These are phyloP conservation scores for Penicillium sp. DNA, from an alignment of 2,329 filamentous ascomycete species.

Conservation along the genomic window DNA sequence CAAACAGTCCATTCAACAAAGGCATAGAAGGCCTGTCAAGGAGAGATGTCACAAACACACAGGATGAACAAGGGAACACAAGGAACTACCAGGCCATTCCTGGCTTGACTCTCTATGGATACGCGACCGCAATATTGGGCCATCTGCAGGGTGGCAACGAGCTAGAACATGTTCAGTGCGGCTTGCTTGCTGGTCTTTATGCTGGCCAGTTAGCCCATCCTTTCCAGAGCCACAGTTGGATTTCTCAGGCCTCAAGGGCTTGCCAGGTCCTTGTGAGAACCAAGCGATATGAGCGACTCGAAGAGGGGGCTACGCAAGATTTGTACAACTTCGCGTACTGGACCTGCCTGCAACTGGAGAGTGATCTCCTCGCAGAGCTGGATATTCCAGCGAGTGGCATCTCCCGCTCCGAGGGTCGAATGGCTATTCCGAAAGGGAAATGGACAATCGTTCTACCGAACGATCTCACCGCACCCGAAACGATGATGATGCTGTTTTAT, in stretches of 20 bases:
- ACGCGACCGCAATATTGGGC: slow-evolving; percentile 81
- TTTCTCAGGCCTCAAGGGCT: slow-evolving; percentile 58
- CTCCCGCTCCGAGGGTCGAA: slow-evolving; percentile 51
- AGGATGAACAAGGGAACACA: slow-evolving; percentile 23
- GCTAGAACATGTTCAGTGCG: slow-evolving; percentile 78
- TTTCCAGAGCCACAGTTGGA: slow-evolving; percentile 77
- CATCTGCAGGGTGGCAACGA: slow-evolving; percentile 75
- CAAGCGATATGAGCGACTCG: slow-evolving; percentile 36
- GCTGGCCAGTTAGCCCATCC: slow-evolving; percentile 83
- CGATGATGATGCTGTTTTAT: slow-evolving; percentile 56
- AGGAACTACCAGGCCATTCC: slow-evolving; percentile 82
- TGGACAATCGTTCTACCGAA: slow-evolving; percentile 33
- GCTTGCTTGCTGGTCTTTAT: slow-evolving; percentile 81
- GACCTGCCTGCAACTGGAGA: slow-evolving; percentile 91
- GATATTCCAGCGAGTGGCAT: slow-evolving; percentile 62
- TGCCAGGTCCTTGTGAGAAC: slow-evolving; percentile 71
- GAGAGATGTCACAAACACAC: slow-evolving; percentile 11
- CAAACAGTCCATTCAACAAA: slow-evolving; percentile 7
- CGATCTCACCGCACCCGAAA: slow-evolving; percentile 33
- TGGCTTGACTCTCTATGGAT: slow-evolving; percentile 83
- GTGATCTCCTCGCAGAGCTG: slow-evolving; percentile 89
- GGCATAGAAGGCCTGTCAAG: slow-evolving; percentile 11
- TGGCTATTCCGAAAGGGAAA: slow-evolving; percentile 39
- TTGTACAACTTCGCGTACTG: slow-evolving; percentile 76
- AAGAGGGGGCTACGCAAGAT: slow-evolving; percentile 49